Percentiles rank a stretch among this genome's conserved stretches.
phyloP scores from a whole-genome alignment of 192 early-diverging fungal genomes.

The Backusella tuberculispora region DNA sequence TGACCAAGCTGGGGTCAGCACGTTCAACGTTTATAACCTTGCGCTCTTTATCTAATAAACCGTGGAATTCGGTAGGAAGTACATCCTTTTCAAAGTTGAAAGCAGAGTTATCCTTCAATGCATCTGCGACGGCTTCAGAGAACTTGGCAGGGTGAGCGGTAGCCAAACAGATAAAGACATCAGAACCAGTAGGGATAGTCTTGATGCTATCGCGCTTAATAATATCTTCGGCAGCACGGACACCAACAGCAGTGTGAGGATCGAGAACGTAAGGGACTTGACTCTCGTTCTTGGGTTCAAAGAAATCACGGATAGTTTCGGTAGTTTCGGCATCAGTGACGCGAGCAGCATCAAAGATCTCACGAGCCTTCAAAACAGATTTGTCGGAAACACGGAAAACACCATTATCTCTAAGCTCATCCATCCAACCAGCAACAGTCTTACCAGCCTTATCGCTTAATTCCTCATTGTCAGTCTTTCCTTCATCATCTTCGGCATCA shows the following conservation, averaged over 20 bases:
- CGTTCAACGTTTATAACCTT: slow-evolving; percentile 56
- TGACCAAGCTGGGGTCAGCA: slow-evolving; percentile 54
- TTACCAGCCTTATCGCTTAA: slow-evolving; percentile 54
- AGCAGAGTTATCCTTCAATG: slow-evolving; percentile 56
- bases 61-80: slow-evolving; percentile 69
- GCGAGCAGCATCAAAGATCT: slow-evolving; percentile 73
- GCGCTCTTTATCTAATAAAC: slow-evolving; percentile 71
- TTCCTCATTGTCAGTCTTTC: slow-evolving; percentile 31
- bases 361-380: slow-evolving; percentile 67
- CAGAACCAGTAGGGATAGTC: slow-evolving; percentile 24
- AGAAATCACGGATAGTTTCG: slow-evolving; percentile 73
- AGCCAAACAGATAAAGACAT: slow-evolving; percentile 70
- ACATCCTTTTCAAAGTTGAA: slow-evolving; percentile 61
- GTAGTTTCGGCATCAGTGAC: slow-evolving; percentile 79
- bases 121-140: slow-evolving; percentile 84
- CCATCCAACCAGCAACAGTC: slow-evolving; percentile 77
- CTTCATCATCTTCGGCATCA: slow-evolving; percentile 52
- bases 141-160: slow-evolving; percentile 98
- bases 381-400: slow-evolving; percentile 69
- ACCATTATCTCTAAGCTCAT: slow-evolving; percentile 68
- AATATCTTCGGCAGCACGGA: slow-evolving; percentile 76
- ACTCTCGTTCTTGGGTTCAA: slow-evolving; percentile 49
- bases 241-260: slow-evolving; percentile 96
- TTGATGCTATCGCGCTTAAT: slow-evolving; percentile 21
- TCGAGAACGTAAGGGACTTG: slow-evolving; percentile 80